Conservation (phyloP, 176 grass and related monocot species). For the Puya raimondii region DNA sequence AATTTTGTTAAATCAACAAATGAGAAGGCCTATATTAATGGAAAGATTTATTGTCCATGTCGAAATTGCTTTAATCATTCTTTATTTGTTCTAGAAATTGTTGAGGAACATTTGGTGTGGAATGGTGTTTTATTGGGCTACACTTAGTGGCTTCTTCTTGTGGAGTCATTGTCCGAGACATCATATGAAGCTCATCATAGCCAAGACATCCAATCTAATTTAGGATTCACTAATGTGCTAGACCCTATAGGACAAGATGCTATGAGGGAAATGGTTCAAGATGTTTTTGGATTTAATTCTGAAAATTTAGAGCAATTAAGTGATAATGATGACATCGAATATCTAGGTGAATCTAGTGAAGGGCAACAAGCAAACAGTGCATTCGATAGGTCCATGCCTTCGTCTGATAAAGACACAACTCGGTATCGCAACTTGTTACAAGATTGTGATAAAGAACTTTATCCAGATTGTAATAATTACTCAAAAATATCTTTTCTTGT, state of each 20-base stretch:
- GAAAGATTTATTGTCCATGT: neutral
- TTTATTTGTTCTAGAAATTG: neutral
- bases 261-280: too few species aligned
- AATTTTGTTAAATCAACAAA: neutral
- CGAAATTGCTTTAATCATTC: neutral
- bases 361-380: too few species aligned
- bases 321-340: too few species aligned
- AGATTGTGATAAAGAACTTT: neutral
- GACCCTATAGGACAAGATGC: too few species aligned
- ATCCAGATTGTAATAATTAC: neutral
- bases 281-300: too few species aligned
- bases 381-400: neutral
- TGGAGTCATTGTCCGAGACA: too few species aligned
- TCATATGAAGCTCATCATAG: too few species aligned
- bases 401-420: neutral
- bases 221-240: too few species aligned
- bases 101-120: neutral
- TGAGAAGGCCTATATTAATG: neutral
- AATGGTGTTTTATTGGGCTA: neutral
- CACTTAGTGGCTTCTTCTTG: too few species aligned
- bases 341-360: too few species aligned
- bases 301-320: too few species aligned
- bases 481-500: neutral
- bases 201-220: too few species aligned
- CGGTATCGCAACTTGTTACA: neutral